phyloP scores from a whole-genome alignment of 768 basidiomycete genomes.

The Kwoniella sp. region DNA sequence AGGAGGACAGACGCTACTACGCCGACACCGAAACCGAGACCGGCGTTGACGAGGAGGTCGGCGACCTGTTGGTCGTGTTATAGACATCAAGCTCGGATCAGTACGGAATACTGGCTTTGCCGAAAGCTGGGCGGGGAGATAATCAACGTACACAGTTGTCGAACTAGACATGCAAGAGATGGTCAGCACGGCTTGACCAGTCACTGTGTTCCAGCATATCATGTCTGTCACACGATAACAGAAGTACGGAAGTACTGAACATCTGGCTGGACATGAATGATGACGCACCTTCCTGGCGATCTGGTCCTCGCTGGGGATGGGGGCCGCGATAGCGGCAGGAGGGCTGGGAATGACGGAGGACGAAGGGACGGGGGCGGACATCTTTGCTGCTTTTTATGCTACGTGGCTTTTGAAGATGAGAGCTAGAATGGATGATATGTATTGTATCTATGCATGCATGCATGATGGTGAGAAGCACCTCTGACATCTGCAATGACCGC shows the following conservation, averaged over 20 bases:
- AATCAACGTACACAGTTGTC: conserved; percentile 51
- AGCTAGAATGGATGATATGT: neutral
- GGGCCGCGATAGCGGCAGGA: conserved; percentile 45
- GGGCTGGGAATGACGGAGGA: conserved; percentile 35
- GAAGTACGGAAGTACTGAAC: too few relatives aligned
- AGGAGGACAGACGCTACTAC: conserved; percentile 57
- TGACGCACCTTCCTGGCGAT: conserved; percentile 79
- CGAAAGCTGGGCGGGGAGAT: too few relatives aligned
- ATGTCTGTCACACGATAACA: neutral
- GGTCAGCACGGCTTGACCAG: neutral
- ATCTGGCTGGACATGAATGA: too few relatives aligned
- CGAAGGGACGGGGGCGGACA: conserved; percentile 37
- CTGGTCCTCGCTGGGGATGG: conserved; percentile 84
- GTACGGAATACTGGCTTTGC: neutral
- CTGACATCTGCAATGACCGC: neutral
- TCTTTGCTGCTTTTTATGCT: conserved; percentile 1
- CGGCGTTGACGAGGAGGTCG: conserved; percentile 56
- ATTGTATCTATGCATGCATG: neutral
- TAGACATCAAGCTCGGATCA: neutral
- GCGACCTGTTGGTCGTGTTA: conserved; percentile 52
- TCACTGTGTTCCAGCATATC: neutral
- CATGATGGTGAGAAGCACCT: neutral
- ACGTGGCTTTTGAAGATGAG: neutral
- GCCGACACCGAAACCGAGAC: conserved; percentile 57
- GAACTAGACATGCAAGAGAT: conserved; percentile 42